Conservation (phyloP, 495 filamentous ascomycete genomes). For the Lichina pygmaea region DNA sequence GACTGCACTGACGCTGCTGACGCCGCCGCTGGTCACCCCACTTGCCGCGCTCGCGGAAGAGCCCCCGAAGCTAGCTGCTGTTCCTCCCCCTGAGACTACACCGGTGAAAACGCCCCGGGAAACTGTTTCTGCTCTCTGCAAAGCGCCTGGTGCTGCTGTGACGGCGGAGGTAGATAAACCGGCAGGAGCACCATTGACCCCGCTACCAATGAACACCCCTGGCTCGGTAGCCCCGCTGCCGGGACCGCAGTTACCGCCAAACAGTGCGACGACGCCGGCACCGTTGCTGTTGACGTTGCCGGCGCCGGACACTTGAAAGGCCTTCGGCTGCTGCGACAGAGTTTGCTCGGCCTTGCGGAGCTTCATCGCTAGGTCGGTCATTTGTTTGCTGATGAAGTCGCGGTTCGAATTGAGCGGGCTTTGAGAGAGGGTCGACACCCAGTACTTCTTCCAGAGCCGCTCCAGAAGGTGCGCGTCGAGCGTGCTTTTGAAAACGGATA, state of each 20-base stretch:
- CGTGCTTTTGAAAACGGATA: constrained; percentile 77
- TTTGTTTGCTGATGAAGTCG: constrained; percentile 80
- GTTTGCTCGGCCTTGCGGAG: constrained; percentile 30
- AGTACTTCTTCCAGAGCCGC: constrained; percentile 96
- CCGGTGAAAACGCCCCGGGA: too few relatives aligned
- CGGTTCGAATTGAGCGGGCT: constrained; percentile 78
- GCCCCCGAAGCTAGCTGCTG: too few relatives aligned
- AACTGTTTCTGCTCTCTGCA: too few relatives aligned
- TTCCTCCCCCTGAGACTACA: too few relatives aligned
- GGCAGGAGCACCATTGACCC: not conserved
- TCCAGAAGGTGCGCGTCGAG: constrained; percentile 69
- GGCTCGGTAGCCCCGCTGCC: not conserved
- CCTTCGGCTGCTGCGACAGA: constrained; percentile 3
- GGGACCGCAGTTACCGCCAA: not conserved
- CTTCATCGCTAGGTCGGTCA: constrained; percentile 64
- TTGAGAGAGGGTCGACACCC: constrained; percentile 94
- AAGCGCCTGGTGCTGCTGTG: too few relatives aligned
- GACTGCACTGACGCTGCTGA: not conserved
- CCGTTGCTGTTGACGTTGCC: not conserved
- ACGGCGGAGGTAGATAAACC: not conserved
- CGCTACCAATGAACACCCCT: too few relatives aligned
- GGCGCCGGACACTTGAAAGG: not conserved
- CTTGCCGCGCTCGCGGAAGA: too few relatives aligned
- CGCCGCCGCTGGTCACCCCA: not conserved
- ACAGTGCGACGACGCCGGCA: not conserved